Evolutionary conservation across 2,329 filamentous ascomycete species (phyloP), one percentile per base, ranked within the genome.

Genomic region (Pseudohalonectria lignicola): DNA sequence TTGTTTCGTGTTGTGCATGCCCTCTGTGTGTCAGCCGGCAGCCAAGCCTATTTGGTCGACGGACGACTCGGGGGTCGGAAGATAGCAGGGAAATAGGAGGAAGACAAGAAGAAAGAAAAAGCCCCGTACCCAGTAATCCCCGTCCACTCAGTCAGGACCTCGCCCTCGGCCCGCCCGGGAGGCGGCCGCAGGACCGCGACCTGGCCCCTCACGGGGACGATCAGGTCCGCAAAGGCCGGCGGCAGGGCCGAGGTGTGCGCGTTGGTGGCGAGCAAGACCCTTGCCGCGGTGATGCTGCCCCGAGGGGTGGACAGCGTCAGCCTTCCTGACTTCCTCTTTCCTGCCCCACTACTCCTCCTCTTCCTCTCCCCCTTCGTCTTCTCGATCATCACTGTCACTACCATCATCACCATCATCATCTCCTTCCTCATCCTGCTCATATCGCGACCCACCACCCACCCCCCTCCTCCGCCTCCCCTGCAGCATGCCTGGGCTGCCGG

Each of bases 121-220:
- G n/a, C n/a, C n/a, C n/a, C n/a, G 55, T 76, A 87, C 0, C 79
- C 83, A 83, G 87, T 88, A 47, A 87, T 82, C 0, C 84, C 84
- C 2, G 80, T 84, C 84, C 84, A 90, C 52, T 83, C 76, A 52
- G 71, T 74, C 21, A 69, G 58, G 9, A 71, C 66, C 17, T 59
- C 50, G 16, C 84, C 55, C 32, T 65, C 59, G 23, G 66, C 53
- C 28, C n/a, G n/a, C n/a, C n/a, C n/a, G n/a, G n/a, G n/a, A 0
- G 78, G 76, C 5, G 81, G 80, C 4, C 67, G 49, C 16, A 88
- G 66, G 1, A 80, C 73, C 31, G 71, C 73, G 60, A 88, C 76
- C 51, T 88, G 78, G 1, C 84, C 86, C 18, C 83, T 68, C 2
- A 83, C 78, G 0, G 87, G 87, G 3, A 88, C 74, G 45, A 94